These are phyloP conservation scores for Dipteronia sinensis DNA, from an alignment of 345 rosid species.

Conservation along the genomic window DNA sequence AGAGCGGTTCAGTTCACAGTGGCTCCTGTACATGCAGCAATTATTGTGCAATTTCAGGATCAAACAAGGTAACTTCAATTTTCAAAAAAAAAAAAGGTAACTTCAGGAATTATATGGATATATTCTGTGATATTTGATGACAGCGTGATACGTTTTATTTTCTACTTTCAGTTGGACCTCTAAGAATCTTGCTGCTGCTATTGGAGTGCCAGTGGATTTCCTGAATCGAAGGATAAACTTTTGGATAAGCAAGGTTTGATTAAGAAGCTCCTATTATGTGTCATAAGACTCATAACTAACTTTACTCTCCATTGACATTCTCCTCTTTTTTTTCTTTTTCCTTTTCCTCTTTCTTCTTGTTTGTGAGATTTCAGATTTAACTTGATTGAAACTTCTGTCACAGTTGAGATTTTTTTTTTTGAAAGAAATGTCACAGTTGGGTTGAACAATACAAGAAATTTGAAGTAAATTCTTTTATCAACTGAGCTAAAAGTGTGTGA, in stretches of 20 bases:
- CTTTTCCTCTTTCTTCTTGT: not conserved
- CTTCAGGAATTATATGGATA: slow-evolving; percentile 16
- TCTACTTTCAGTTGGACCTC: slow-evolving; percentile 74
- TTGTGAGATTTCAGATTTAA: not conserved
- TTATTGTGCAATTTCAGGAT: slow-evolving; percentile 94
- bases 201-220: slow-evolving; percentile 72
- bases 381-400: slow-evolving; percentile 10
- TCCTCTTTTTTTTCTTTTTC: not conserved
- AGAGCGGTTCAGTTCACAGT: slow-evolving; percentile 77
- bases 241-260: slow-evolving; percentile 87
- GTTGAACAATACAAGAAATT: not conserved
- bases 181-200: slow-evolving; percentile 63
- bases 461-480: not conserved
- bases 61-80: slow-evolving; percentile 62
- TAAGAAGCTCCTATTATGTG: slow-evolving; percentile 7
- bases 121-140: not conserved
- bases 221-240: slow-evolving; percentile 76
- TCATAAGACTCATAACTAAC: slow-evolving; percentile 8
- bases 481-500: not conserved
- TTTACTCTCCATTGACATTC: not conserved
- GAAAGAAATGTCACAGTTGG: too few species aligned
- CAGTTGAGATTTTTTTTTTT: too few species aligned
- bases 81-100: too few species aligned
- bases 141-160: slow-evolving; percentile 14
- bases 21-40: slow-evolving; percentile 85